Base-by-base conservation (phyloP, 2,329 filamentous ascomycete genomes). In the Diplodia scrobiculata region DNA sequence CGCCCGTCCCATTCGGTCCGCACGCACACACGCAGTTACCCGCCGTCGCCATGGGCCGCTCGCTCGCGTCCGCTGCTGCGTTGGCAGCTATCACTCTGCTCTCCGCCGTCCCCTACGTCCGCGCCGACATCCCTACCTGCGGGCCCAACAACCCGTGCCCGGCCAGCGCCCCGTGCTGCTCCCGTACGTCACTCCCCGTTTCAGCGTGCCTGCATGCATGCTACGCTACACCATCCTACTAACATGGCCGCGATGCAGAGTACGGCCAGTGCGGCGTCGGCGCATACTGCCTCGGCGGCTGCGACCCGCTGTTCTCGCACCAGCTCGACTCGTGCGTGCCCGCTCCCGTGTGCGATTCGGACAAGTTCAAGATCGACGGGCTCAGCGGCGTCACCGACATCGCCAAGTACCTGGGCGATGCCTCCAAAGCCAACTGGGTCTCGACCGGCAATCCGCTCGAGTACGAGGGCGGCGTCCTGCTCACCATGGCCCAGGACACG, bases 281-380 rank as follows among this genome's bases (percentile, higher is more conserved):
- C 73, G 95, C 93, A 66, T 98, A 91, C 84, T 99, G 95, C 75
- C 86, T 99, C 21, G 95, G 95, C 73, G 95, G 95, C 69, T 99
- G 95, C 82, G 94, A 98, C 76, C 91, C 92, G 36, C 86, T 88
- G 75, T 89, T 89, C 80, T 98, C 94, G 55, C 90, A 88, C 81
- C 86, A 86, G 13, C 84, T 97, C 72, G 87, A 96, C 71, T 88
- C 94, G 1, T 99, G 95, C 79, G 87, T 91, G 7, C 91, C 95
- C 17, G 89, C 85, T 66, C 94, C 95, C 5, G 84, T 91, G 34
- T 99, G 95, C 83, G 76, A 91, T 82, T 87, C 84, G 77, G 85
- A 86, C 73, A 87, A 84, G 62, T 91, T 91, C 83, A 86, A 84
- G 66, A 91, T 97, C 82, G 83, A 87, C 72, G 87, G 84, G 72